phyloP scores from a whole-genome alignment of 2,329 filamentous ascomycete genomes.

The Aureobasidium uvarum region DNA sequence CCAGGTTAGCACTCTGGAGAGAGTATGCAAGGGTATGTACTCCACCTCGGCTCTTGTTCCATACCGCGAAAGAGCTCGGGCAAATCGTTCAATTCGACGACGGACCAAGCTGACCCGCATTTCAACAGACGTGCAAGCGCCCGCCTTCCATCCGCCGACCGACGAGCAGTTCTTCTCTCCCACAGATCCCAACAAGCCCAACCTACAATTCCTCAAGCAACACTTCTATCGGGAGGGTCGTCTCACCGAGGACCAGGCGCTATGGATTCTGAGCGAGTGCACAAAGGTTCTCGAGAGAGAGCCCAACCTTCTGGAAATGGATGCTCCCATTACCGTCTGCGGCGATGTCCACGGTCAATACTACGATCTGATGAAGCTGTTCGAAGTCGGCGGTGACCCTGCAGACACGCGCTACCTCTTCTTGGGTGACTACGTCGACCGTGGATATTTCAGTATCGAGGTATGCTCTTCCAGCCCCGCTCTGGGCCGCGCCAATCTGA shows the following conservation, averaged over 20 bases:
- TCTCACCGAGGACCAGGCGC: constrained; percentile 92
- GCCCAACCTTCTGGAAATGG: constrained; percentile 98
- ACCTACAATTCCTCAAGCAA: constrained; percentile 93
- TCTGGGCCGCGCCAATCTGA: constrained; percentile 35
- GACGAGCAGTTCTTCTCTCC: constrained; percentile 94
- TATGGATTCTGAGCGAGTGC: constrained; percentile 89
- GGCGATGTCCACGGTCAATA: constrained; percentile 99
- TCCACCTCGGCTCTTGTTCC: background rate
- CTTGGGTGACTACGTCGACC: constrained; percentile 95
- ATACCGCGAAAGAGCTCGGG: background rate
- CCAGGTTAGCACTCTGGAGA: constrained; percentile 91
- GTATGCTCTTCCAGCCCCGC: constrained; percentile 40
- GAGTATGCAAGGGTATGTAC: constrained; percentile 89
- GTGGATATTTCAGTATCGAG: constrained; percentile 99
- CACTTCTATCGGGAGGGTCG: constrained; percentile 98
- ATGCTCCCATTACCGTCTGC: constrained; percentile 97
- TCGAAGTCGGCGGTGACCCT: constrained; percentile 96
- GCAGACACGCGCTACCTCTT: constrained; percentile 96
- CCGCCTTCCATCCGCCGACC: constrained; percentile 86
- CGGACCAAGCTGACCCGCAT: constrained; percentile 5
- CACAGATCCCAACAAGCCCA: constrained; percentile 79
- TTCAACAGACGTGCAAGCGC: constrained; percentile 85
- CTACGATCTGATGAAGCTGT: constrained; percentile 99
- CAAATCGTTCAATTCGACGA: background rate
- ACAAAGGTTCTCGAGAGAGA: constrained; percentile 84